Percentiles rank a stretch among this genome's conserved stretches.
These are phyloP conservation scores for Mortierella polycephala DNA, from an alignment of 371 early-diverging fungal genomes.

Conservation along the genomic window DNA sequence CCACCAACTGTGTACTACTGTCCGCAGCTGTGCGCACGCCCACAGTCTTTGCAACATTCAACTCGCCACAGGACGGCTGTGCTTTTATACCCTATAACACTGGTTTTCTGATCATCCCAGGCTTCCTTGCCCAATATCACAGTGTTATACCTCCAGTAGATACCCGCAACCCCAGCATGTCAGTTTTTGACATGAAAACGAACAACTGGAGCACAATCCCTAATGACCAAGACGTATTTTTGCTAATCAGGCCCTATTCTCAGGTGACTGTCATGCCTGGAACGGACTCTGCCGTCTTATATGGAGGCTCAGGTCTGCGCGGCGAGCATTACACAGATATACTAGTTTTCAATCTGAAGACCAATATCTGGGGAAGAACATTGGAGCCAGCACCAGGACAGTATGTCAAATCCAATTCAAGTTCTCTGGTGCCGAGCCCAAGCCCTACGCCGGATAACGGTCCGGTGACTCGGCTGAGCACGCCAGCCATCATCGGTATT, in stretches of 20 bases:
- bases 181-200: neutral
- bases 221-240: neutral
- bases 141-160: neutral
- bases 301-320: neutral
- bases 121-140: neutral
- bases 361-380: neutral
- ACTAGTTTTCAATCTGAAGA: neutral
- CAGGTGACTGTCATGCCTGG: neutral
- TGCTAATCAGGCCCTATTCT: neutral
- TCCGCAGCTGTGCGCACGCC: neutral
- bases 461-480: too few relatives aligned
- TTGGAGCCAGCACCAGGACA: neutral
- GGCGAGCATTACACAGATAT: neutral
- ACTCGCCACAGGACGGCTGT: conserved; percentile 5
- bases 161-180: neutral
- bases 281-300: neutral
- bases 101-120: conserved; percentile 6
- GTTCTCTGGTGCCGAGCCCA: too few relatives aligned
- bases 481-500: too few relatives aligned
- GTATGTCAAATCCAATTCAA: too few relatives aligned
- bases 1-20: neutral
- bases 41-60: neutral
- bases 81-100: neutral
- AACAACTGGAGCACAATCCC: neutral
- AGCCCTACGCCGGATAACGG: too few relatives aligned